Conservation (phyloP, 106 monocot species). For the Iris macrosiphon region DNA sequence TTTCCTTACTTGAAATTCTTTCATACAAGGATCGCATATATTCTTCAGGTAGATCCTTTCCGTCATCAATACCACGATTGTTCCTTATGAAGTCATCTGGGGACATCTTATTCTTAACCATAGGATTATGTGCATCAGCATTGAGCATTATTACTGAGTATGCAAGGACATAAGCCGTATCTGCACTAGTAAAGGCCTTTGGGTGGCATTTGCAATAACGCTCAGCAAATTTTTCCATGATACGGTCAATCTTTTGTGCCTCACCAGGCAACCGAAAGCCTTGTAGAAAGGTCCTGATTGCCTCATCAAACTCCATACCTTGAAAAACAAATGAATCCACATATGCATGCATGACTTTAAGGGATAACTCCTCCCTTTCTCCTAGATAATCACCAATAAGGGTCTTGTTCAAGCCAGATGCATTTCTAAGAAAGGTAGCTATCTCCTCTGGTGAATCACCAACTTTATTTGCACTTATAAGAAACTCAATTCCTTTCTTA, state of each 20-base stretch:
- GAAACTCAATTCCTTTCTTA: slow-evolving; percentile 91
- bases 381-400: slow-evolving; percentile 94
- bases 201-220: slow-evolving; percentile 96
- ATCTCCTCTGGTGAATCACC: slow-evolving; percentile 88
- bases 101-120: slow-evolving; percentile 99
- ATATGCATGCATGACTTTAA: slow-evolving; percentile 99
- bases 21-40: slow-evolving; percentile 92
- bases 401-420: slow-evolving; percentile 80
- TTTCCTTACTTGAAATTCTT: slow-evolving; percentile 84
- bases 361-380: slow-evolving; percentile 80
- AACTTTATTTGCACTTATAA: slow-evolving; percentile 78
- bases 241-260: slow-evolving; percentile 95
- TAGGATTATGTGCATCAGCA: slow-evolving; percentile 92
- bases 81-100: slow-evolving; percentile 95
- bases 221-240: slow-evolving; percentile 98
- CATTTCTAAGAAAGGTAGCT: slow-evolving; percentile 78
- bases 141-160: slow-evolving; percentile 98
- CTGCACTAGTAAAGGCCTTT: slow-evolving; percentile 85
- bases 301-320: slow-evolving; percentile 92
- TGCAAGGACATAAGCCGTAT: slow-evolving; percentile 98
- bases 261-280: slow-evolving; percentile 95
- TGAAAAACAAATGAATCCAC: slow-evolving; percentile 99
- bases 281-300: slow-evolving; percentile 75
- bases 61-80: slow-evolving; percentile 95
- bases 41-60: slow-evolving; percentile 93